Evolutionary conservation across 306 rosid species (phyloP).

Genomic region (Prunus davidiana): DNA sequence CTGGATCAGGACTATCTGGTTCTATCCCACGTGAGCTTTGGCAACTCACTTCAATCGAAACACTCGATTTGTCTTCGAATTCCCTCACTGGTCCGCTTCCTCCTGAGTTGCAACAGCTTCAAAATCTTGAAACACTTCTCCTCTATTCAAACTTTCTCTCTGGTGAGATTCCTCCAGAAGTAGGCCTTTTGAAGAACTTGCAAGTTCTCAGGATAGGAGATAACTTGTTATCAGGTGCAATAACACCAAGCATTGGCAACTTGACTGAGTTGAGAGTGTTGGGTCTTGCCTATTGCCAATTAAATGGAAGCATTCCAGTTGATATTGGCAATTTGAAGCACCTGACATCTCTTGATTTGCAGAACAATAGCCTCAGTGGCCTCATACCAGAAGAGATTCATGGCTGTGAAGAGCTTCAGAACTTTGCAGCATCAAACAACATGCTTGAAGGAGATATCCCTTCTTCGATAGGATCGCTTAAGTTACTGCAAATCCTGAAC

Average conservation of each 20-base stretch:
- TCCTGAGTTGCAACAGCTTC: constrained; percentile 56
- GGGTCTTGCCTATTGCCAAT: constrained; percentile 64
- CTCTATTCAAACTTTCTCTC: constrained; percentile 70
- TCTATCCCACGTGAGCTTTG: constrained; percentile 49
- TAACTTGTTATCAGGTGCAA: constrained; percentile 69
- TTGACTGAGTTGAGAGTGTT: constrained; percentile 63
- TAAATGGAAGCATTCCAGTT: constrained; percentile 80
- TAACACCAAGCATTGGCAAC: constrained; percentile 55
- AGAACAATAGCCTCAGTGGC: constrained; percentile 63
- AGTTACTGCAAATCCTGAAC: constrained; percentile 57
- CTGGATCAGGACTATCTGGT: constrained; percentile 75
- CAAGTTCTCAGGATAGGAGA: constrained; percentile 78
- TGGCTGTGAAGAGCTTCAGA: constrained; percentile 61
- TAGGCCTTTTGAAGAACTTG: constrained; percentile 75
- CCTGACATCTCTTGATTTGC: constrained; percentile 68
- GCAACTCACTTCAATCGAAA: constrained; percentile 54
- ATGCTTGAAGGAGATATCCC: constrained; percentile 66
- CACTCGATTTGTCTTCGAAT: constrained; percentile 80
- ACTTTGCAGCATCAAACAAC: constrained; percentile 78
- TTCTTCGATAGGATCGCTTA: constrained; percentile 54
- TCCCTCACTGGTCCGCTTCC: constrained; percentile 68
- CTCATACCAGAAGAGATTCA: constrained; percentile 63
- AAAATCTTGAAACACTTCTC: constrained; percentile 50
- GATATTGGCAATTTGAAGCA: constrained; percentile 69
- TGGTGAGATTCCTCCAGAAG: constrained; percentile 73